phyloP scores from a whole-genome alignment of 306 rosid species.

The Sphenostylis stenocarpa region DNA sequence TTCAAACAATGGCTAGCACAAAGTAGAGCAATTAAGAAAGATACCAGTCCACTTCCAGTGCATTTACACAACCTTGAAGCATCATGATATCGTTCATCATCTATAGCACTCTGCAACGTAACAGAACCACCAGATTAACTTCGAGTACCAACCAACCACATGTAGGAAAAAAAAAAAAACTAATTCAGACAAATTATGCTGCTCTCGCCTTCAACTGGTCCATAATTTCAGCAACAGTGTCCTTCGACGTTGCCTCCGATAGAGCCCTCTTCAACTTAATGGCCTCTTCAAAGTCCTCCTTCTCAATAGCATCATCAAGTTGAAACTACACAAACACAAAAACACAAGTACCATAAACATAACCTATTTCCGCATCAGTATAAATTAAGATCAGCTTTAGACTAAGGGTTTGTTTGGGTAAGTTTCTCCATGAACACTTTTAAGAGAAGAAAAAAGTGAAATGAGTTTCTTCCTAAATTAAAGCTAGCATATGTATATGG shows the following conservation, averaged over 20 bases:
- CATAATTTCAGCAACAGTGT: conserved; percentile 83
- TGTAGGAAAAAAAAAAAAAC: background rate
- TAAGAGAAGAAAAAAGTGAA: too few relatives aligned
- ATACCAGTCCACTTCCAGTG: conserved; percentile 98
- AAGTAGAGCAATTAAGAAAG: conserved; percentile 23
- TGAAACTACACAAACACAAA: conserved; percentile 57
- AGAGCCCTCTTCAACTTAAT: conserved; percentile 70
- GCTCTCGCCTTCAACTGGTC: conserved; percentile 69
- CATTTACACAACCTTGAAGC: conserved; percentile 80
- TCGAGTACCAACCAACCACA: background rate
- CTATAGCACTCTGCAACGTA: conserved; percentile 71
- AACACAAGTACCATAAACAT: background rate
- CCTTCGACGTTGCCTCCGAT: conserved; percentile 80
- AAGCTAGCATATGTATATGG: too few relatives aligned
- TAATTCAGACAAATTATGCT: conserved; percentile 8
- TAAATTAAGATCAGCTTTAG: background rate
- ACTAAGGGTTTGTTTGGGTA: background rate
- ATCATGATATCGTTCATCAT: conserved; percentile 90
- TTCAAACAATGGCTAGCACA: conserved; percentile 15
- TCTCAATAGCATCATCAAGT: conserved; percentile 97
- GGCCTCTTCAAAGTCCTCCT: conserved; percentile 91
- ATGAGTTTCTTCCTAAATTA: too few relatives aligned
- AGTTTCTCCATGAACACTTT: too few relatives aligned
- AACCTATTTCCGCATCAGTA: background rate
- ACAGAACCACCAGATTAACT: conserved; percentile 14